Base-by-base conservation (phyloP, 345 rosid species). In the Erucastrum elatum region DNA sequence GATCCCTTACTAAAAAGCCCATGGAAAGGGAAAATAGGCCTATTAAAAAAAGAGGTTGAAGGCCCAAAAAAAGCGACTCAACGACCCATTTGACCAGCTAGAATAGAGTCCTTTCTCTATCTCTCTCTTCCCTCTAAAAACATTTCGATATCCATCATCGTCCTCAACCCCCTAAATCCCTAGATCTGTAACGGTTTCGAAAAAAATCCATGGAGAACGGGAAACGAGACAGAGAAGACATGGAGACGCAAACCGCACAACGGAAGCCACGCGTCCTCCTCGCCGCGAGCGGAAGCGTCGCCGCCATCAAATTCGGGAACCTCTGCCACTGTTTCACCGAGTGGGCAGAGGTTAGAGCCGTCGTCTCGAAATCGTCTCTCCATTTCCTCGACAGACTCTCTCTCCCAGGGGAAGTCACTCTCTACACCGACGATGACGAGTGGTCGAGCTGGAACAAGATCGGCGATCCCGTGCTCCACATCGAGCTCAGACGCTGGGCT, bases 401-500 rank as follows among this genome's bases (percentile, higher is more conserved):
- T 0, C 85, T 95, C 61, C 98, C 98, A 21, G 82, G 82, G 72
- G 92, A 91, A 56, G 86, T 93, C 13, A 80, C 79, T 61, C 83
- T 95, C 17, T 90, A 89, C 77, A 93, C 99, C 21, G 98, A 93
- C 8, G 89, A 87, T 53, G 91, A 93, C 27, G 99, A 95, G 80
- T 90, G 97, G 99, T 84, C 92, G 16, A 84, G 85, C 75, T 95
- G 99, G 99, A 88, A 70, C 1, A 91, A 87, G 74, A 79, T 95
- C 53, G 98, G 99, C 74, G 99, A 95, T 74, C 85, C 72, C 3
- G 97, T 95, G 29, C 97, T 93, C 72, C 99, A 93, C 83, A 91
- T 95, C 71, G 96, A 95, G 77, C 94, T 95, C 66, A 81, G 93
- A 61, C 85, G 89, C 46, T 95, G 98, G 99, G 99, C 99, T 78